Conservation (phyloP, 495 filamentous ascomycete species). For the Hyaloscypha bicolor region DNA sequence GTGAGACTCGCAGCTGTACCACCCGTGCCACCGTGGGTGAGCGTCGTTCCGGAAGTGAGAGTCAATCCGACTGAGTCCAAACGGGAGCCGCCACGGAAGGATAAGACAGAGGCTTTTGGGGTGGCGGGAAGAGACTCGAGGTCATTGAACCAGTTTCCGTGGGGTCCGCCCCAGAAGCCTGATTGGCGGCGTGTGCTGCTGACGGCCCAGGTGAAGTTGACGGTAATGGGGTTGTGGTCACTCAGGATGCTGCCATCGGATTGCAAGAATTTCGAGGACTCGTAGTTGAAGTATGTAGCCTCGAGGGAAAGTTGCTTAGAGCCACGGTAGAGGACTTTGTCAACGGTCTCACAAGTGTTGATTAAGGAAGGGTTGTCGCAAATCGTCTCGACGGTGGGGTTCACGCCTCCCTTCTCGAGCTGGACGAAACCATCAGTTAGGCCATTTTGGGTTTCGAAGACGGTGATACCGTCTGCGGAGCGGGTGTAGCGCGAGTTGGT, state of each 20-base stretch:
- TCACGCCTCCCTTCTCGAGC: too few species aligned
- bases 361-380: too few species aligned
- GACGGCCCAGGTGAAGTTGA: constrained; percentile 54
- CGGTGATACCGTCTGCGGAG: too few species aligned
- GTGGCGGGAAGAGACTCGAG: constrained; percentile 39
- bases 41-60: constrained; percentile 45
- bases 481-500: too few species aligned
- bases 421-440: too few species aligned
- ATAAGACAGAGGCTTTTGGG: constrained; percentile 41
- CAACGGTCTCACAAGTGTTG: too few species aligned
- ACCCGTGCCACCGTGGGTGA: constrained; percentile 59
- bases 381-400: too few species aligned
- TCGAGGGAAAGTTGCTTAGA: constrained; percentile 29
- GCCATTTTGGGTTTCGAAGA: too few species aligned
- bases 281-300: constrained; percentile 51
- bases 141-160: constrained; percentile 61
- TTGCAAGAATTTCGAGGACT: constrained; percentile 51
- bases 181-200: constrained; percentile 46
- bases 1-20: constrained; percentile 47
- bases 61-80: constrained; percentile 54
- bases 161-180: constrained; percentile 52
- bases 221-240: constrained; percentile 62
- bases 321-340: too few species aligned
- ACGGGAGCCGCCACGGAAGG: constrained; percentile 50
- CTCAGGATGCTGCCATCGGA: constrained; percentile 54